phyloP scores from a whole-genome alignment of 129 eudicot species.

The Mikania micrantha region DNA sequence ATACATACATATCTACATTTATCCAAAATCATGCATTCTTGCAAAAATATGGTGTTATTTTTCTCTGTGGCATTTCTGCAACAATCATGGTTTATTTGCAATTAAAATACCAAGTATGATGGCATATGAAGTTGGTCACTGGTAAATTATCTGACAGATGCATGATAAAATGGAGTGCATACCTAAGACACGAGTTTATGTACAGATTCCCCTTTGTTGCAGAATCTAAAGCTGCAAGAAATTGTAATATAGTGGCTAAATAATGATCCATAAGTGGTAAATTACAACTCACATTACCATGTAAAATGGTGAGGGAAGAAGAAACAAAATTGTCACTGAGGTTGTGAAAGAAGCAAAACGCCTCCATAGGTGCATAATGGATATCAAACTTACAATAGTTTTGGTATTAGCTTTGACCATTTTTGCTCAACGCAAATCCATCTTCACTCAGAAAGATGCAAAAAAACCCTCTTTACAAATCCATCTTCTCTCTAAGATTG shows the following conservation, averaged over 20 bases:
- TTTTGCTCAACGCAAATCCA: neutral
- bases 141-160: neutral
- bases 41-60: neutral
- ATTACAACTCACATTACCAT: neutral
- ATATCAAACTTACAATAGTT: neutral
- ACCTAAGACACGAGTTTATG: conserved; percentile 96
- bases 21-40: neutral
- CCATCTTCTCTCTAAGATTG: too few species aligned
- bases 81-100: neutral
- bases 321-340: neutral
- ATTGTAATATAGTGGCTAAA: conserved; percentile 6
- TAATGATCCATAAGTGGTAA: neutral
- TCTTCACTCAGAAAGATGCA: neutral
- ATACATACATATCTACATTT: neutral
- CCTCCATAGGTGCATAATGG: neutral
- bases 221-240: conserved; percentile 76
- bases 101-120: neutral
- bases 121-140: neutral
- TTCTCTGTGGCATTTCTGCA: neutral
- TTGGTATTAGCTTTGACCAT: neutral
- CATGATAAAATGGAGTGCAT: conserved; percentile 8
- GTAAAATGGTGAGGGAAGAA: neutral
- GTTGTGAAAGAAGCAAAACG: neutral
- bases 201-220: conserved; percentile 89
- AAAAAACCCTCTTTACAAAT: neutral